A percentile compares a stretch with the other conserved stretches of the same genome.
Conservation (phyloP, 1,284 basidiomycete genomes). For the Cutaneotrichosporon mucoides region DNA sequence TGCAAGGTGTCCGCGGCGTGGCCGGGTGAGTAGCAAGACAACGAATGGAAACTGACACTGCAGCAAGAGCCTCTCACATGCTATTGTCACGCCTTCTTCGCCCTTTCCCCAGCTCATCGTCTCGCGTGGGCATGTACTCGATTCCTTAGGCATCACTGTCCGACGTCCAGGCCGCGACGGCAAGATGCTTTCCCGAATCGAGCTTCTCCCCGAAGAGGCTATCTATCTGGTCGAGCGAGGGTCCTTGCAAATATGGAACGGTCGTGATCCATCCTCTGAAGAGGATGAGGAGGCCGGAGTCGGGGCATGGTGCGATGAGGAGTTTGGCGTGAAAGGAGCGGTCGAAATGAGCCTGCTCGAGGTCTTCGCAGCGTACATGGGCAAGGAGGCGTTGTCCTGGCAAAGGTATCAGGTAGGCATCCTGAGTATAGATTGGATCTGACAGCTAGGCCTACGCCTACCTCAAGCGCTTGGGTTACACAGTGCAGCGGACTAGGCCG, state of each 20-base stretch:
- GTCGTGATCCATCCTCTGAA: slow-evolving; percentile 23
- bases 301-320: slow-evolving; percentile 44
- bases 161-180: slow-evolving; percentile 52
- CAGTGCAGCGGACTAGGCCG: slow-evolving; percentile 60
- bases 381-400: slow-evolving; percentile 66
- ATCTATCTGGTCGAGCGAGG: slow-evolving; percentile 90
- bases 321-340: slow-evolving; percentile 71
- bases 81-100: slow-evolving; percentile 33
- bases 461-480: slow-evolving; percentile 84
- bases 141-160: slow-evolving; percentile 67
- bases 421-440: background rate
- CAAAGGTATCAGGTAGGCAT: slow-evolving; percentile 76
- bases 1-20: slow-evolving; percentile 67
- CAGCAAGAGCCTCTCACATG: slow-evolving; percentile 50
- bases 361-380: slow-evolving; percentile 78
- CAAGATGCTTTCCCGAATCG: slow-evolving; percentile 54
- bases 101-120: slow-evolving; percentile 59
- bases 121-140: slow-evolving; percentile 70
- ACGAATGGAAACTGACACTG: background rate
- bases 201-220: slow-evolving; percentile 89
- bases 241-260: slow-evolving; percentile 73
- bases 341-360: slow-evolving; percentile 94
- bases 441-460: slow-evolving; percentile 76
- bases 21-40: slow-evolving; percentile 57
- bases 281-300: slow-evolving; percentile 22